These are phyloP conservation scores for Tetraselmis chui DNA, from an alignment of 139 green algal genomes.

Conservation along the genomic window DNA sequence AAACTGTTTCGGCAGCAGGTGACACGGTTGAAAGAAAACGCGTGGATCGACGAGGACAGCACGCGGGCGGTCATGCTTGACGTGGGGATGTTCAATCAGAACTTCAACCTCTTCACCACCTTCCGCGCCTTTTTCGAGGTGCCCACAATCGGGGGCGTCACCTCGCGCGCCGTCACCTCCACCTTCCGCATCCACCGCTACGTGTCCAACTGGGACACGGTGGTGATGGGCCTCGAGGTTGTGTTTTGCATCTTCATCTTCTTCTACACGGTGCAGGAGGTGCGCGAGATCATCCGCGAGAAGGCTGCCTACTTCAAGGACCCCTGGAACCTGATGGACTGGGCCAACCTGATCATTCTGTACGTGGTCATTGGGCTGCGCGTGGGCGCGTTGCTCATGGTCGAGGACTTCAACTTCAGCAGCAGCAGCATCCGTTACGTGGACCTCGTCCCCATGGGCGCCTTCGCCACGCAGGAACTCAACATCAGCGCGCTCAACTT, in stretches of 20 bases:
- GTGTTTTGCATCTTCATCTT: constrained; percentile 15
- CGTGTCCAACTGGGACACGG: constrained; percentile 8
- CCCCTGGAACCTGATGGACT: constrained; percentile 27
- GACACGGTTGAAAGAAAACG: constrained; percentile 2
- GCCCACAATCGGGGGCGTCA: constrained; percentile 17
- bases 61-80: constrained; percentile 23
- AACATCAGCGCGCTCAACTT: constrained; percentile 33
- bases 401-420: constrained; percentile 15
- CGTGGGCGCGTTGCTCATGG: constrained; percentile 2
- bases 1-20: constrained; percentile 12
- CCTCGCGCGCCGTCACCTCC: not conserved
- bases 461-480: constrained; percentile 21
- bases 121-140: constrained; percentile 22
- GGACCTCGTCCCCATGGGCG: constrained; percentile 20
- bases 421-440: constrained; percentile 15
- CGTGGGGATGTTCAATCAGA: constrained; percentile 12
- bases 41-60: constrained; percentile 20
- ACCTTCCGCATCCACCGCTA: constrained; percentile 25
- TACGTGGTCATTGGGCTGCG: constrained; percentile 23
- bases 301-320: constrained; percentile 15
- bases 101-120: constrained; percentile 24
- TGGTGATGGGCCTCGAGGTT: constrained; percentile 21
- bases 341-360: constrained; percentile 28
- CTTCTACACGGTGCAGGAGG: constrained; percentile 16
- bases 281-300: constrained; percentile 19